Conservation (phyloP, 176 grass and related monocot genomes). For the Bonia amplexicaulis region DNA sequence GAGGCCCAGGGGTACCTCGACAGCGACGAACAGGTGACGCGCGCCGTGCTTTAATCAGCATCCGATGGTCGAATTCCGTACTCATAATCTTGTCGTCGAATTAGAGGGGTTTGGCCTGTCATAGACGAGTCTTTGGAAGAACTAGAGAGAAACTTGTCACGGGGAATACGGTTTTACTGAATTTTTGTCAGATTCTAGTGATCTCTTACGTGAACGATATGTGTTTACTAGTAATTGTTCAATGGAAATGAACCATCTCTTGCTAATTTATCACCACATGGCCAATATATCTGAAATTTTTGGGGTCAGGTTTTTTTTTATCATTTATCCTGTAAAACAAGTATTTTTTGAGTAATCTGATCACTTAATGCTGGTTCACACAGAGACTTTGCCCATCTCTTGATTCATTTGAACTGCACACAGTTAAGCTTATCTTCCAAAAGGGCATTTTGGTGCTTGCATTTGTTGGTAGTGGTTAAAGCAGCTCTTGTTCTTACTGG, state of each 20-base stretch:
- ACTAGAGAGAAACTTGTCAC: background rate
- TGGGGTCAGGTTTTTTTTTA: background rate
- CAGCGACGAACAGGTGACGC: constrained; percentile 59
- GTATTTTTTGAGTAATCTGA: background rate
- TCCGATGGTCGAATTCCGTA: background rate
- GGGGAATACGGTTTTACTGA: background rate
- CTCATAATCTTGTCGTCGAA: background rate
- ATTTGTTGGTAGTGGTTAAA: background rate
- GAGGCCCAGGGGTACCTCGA: constrained; percentile 60
- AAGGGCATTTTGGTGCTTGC: background rate
- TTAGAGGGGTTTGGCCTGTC: background rate
- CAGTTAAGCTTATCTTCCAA: background rate
- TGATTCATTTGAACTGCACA: background rate
- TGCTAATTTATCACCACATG: background rate
- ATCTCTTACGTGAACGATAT: background rate
- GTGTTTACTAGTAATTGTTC: background rate
- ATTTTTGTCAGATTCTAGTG: background rate
- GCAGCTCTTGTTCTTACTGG: background rate
- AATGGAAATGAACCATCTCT: background rate
- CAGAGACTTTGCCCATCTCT: background rate
- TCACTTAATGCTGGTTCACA: background rate
- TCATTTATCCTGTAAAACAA: background rate
- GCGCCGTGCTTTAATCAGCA: background rate
- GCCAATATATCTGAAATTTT: background rate
- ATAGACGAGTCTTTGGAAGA: too few species aligned